Percentiles rank a stretch among this genome's conserved stretches.
phyloP scores from a whole-genome alignment of 345 rosid species.

The Bretschneidera sinensis region DNA sequence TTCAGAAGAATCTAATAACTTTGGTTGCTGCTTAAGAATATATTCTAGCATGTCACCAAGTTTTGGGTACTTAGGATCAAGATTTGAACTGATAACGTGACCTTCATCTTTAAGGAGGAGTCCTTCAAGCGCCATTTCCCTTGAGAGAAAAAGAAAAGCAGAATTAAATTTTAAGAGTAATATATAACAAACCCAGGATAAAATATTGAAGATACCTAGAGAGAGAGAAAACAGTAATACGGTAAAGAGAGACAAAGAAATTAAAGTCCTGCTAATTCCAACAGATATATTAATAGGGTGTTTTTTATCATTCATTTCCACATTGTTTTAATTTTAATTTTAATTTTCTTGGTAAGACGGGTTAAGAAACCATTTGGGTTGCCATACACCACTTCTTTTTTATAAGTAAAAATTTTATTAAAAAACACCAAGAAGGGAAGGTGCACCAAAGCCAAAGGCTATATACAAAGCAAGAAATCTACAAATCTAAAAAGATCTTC shows the following conservation, averaged over 20 bases:
- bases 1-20: constrained; percentile 59
- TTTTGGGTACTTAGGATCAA: constrained; percentile 55
- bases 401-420: too few relatives aligned
- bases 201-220: constrained; percentile 7
- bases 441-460: too few relatives aligned
- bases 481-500: too few relatives aligned
- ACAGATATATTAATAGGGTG: too few relatives aligned
- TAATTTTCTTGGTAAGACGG: too few relatives aligned
- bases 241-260: not conserved
- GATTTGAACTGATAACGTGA: constrained; percentile 33
- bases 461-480: too few relatives aligned
- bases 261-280: not conserved
- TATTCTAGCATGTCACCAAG: constrained; percentile 67
- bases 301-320: too few relatives aligned
- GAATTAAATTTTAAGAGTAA: constrained; percentile 4
- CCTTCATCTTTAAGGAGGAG: constrained; percentile 56
- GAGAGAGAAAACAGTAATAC: not conserved
- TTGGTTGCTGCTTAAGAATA: constrained; percentile 74
- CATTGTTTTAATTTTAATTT: too few relatives aligned
- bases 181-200: constrained; percentile 10
- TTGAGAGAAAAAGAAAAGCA: constrained; percentile 18
- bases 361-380: too few relatives aligned
- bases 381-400: too few relatives aligned
- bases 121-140: constrained; percentile 93
- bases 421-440: too few relatives aligned